Percentiles rank a stretch among this genome's conserved stretches.
Conservation (phyloP, 2,329 filamentous ascomycete species). For the Fonsecaea monophora region DNA sequence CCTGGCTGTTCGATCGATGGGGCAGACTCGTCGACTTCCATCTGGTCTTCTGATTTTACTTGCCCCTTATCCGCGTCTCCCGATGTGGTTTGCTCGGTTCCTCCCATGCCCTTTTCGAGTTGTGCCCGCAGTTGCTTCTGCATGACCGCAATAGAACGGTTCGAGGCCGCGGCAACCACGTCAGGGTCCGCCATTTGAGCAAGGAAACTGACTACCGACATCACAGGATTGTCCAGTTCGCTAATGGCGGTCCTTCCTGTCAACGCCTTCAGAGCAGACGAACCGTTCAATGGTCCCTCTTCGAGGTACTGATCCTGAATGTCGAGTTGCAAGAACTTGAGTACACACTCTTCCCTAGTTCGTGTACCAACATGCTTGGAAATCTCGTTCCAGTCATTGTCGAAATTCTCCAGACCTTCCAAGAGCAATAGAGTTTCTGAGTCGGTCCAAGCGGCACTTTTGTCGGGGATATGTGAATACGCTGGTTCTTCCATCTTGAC, state of each 20-base stretch:
- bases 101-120: conserved; percentile 67
- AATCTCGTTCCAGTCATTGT: conserved; percentile 94
- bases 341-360: conserved; percentile 92
- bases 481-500: conserved; percentile 87
- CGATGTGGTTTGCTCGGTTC: conserved; percentile 58
- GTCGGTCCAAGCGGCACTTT: conserved; percentile 89
- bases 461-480: conserved; percentile 78
- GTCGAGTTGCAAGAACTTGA: conserved; percentile 94
- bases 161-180: conserved; percentile 88
- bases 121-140: conserved; percentile 79
- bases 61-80: conserved; percentile 54
- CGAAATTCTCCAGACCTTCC: conserved; percentile 88
- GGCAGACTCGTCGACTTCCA: conserved; percentile 64
- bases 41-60: conserved; percentile 56
- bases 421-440: conserved; percentile 86
- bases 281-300: conserved; percentile 67
- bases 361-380: conserved; percentile 90
- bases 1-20: conserved; percentile 35
- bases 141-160: conserved; percentile 84
- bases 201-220: conserved; percentile 94
- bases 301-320: conserved; percentile 98
- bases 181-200: conserved; percentile 88
- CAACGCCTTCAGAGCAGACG: conserved; percentile 71
- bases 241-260: conserved; percentile 86
- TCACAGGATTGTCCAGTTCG: conserved; percentile 92